These are phyloP conservation scores for Auxenochlorella protothecoides DNA, from an alignment of 139 green algal species.

Conservation along the genomic window DNA sequence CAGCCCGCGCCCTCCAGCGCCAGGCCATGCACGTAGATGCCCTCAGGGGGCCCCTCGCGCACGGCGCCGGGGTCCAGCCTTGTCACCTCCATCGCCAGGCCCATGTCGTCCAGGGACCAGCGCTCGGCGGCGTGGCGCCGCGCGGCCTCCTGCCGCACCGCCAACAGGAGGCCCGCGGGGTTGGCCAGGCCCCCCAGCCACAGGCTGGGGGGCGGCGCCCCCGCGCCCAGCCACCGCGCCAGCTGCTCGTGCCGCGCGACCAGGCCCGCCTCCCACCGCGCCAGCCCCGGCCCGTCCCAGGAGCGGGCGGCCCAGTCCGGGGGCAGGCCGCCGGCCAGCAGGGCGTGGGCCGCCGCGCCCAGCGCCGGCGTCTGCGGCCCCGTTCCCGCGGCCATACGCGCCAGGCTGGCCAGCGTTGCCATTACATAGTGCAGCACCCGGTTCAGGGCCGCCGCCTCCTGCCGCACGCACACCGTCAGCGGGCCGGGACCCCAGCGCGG, in stretches of 20 bases:
- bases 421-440: no score
- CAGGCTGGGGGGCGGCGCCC: slow-evolving; percentile 9
- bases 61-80: slow-evolving; percentile 65
- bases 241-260: slow-evolving; percentile 85
- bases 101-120: slow-evolving; percentile 77
- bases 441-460: no score
- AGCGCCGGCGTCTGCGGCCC: no score
- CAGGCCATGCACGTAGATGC: slow-evolving; percentile 88
- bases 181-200: slow-evolving; percentile 97
- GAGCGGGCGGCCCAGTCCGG: slow-evolving; percentile 12
- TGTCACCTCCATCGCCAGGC: slow-evolving; percentile 79
- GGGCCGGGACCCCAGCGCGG: no score
- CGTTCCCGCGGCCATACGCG: no score
- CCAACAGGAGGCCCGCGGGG: slow-evolving; percentile 71
- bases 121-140: no score
- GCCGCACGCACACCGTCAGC: no score
- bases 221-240: slow-evolving; percentile 70
- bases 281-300: slow-evolving; percentile 59
- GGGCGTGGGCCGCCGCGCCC: slow-evolving; percentile 4
- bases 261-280: slow-evolving; percentile 82
- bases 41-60: slow-evolving; percentile 67
- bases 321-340: background rate
- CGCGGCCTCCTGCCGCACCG: no score
- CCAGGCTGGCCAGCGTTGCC: no score
- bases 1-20: slow-evolving; percentile 82